Base-by-base conservation (phyloP, 352 stramenopile genomes). In the Phytopythium cucurbitacearum region DNA sequence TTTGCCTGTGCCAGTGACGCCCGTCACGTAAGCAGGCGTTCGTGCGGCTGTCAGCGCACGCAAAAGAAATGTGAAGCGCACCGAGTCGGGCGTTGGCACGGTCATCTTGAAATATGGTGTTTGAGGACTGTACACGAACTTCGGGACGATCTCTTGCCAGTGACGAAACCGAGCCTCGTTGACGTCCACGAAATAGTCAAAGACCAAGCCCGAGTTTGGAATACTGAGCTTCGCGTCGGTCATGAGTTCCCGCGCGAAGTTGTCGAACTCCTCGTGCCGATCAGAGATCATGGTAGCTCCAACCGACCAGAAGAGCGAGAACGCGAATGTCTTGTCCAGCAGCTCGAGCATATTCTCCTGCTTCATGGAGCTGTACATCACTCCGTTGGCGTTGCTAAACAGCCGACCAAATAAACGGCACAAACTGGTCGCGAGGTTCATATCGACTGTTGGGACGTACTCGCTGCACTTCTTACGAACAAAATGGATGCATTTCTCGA, bases 251-350 rank as follows among this genome's bases (percentile, higher is more conserved):
- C 91, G 85, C 9, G 87, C 52, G 42, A 89, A 97, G 10, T 47
- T 63, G 53, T 97, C 84, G 51, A 98, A 93, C 10, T 69, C 64
- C 12, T 87, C 72, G 21, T 95, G 75, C 0, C 69, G 82, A n/a
- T 81, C 71, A 21, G 62, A 41, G 21, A 90, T 87, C 60, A 96
- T 91, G 3, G 89, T 96, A 12, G 79, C 83, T 7, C 89, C 86
- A 5, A 97, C 47, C 5, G 85, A 97, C 92, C 91, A 98, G n/a
- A 97, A 76, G 10, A 98, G 60, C 4, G 82, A 76, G 36, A 97
- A 98, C 10, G 89, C 67, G 47, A 98, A 98, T 7, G 96, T 49
- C 51, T 89, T 89, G 53, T 87, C 73, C 15, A 87, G 56, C 3
- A 85, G 47, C 45, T 83, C 73, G 0, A 87, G 55, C 60, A 84